phyloP scores from a whole-genome alignment of 805 yeast species.

The Candida adriatica region DNA sequence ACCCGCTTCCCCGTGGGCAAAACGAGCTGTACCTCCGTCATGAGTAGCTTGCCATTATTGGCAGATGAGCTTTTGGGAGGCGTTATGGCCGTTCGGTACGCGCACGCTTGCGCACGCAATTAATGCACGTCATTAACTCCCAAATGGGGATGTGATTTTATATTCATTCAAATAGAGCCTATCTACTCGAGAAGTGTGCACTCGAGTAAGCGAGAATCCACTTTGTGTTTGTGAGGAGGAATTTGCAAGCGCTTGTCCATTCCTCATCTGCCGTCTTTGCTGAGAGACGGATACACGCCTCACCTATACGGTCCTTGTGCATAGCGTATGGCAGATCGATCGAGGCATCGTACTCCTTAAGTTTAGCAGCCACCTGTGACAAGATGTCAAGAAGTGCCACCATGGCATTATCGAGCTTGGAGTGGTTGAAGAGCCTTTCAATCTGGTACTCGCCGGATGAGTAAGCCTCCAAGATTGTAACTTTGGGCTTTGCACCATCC shows the following conservation, averaged over 20 bases:
- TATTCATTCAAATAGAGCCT: too few species aligned
- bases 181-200: constrained; percentile 22
- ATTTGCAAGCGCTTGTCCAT: constrained; percentile 89
- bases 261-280: constrained; percentile 58
- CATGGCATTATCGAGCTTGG: constrained; percentile 75
- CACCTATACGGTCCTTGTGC: constrained; percentile 67
- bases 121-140: too few species aligned
- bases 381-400: constrained; percentile 65
- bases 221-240: constrained; percentile 68
- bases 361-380: constrained; percentile 23
- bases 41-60: not conserved
- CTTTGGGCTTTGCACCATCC: constrained; percentile 28
- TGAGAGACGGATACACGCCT: constrained; percentile 63
- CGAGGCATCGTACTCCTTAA: constrained; percentile 39
- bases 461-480: constrained; percentile 36
- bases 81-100: constrained; percentile 1
- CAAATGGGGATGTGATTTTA: too few species aligned
- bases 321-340: constrained; percentile 72
- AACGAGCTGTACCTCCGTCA: constrained; percentile 7
- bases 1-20: constrained; percentile 6
- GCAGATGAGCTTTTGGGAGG: not conserved
- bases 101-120: too few species aligned
- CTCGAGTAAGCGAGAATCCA: constrained; percentile 80
- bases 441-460: constrained; percentile 69
- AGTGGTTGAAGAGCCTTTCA: constrained; percentile 65